Evolutionary conservation across 1,284 basidiomycete genomes (phyloP).

Genomic region (Heterobasidion irregulare): DNA sequence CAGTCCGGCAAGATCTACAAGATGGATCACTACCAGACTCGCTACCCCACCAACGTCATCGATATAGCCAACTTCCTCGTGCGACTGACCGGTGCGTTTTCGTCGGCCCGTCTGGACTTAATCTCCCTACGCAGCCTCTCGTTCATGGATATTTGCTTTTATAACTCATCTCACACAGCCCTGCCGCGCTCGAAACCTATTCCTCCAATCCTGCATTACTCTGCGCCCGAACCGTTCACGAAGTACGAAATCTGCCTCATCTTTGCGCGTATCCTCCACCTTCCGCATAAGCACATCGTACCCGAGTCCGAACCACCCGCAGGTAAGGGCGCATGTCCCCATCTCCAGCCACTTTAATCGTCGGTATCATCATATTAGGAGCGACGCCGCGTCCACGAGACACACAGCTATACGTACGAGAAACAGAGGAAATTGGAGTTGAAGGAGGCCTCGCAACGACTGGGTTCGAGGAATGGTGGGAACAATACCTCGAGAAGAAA

Average conservation of each 20-base stretch:
- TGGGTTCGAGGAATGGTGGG: conserved; percentile 76
- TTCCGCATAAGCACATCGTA: conserved; percentile 59
- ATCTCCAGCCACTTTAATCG: not conserved
- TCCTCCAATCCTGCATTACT: conserved; percentile 71
- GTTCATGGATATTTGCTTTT: conserved; percentile 7
- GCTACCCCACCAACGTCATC: conserved; percentile 74
- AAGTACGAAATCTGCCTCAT: conserved; percentile 81
- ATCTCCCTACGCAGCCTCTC: not conserved
- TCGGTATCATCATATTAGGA: conserved; percentile 18
- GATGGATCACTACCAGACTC: conserved; percentile 83
- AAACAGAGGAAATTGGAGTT: conserved; percentile 54
- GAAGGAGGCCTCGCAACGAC: conserved; percentile 51
- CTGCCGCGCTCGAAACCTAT: conserved; percentile 27
- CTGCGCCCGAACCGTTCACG: conserved; percentile 66
- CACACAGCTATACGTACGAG: conserved; percentile 60
- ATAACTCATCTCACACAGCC: conserved; percentile 9
- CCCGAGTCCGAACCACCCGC: conserved; percentile 58
- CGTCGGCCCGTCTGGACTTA: conserved; percentile 2
- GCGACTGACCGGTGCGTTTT: conserved; percentile 44
- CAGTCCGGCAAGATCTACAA: conserved; percentile 72
- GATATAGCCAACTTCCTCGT: conserved; percentile 73
- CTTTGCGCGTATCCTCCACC: conserved; percentile 57
- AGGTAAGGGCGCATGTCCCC: conserved; percentile 13
- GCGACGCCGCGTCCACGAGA: conserved; percentile 65
- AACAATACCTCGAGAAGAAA: conserved; percentile 21